Evolutionary conservation across 2,329 filamentous ascomycete genomes (phyloP).

Genomic region (Aspergillus luchuensis): DNA sequence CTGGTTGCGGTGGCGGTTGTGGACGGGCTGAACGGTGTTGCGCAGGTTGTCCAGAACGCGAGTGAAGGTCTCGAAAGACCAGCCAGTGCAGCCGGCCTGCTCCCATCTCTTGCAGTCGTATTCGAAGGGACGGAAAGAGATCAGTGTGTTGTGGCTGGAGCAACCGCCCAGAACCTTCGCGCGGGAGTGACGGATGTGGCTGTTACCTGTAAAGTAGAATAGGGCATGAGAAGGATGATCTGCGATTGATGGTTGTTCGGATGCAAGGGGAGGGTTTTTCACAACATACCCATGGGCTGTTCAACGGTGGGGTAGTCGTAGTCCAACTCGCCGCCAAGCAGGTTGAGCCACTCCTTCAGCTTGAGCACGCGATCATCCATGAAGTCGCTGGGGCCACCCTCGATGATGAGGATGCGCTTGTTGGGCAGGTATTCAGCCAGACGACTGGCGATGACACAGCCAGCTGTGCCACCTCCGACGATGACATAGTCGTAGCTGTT

Average conservation of each 20-base stretch:
- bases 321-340: constrained; percentile 84
- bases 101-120: constrained; percentile 88
- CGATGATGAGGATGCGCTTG: constrained; percentile 79
- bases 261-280: not conserved
- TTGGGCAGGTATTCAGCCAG: constrained; percentile 80
- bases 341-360: constrained; percentile 80
- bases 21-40: constrained; percentile 88
- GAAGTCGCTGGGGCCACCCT: constrained; percentile 86
- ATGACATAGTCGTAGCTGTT: constrained; percentile 81
- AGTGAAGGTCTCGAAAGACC: constrained; percentile 84
- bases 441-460: constrained; percentile 79
- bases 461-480: constrained; percentile 81
- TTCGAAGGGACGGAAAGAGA: constrained; percentile 88
- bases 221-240: not conserved
- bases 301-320: constrained; percentile 89
- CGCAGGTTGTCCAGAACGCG: constrained; percentile 79
- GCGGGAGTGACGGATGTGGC: constrained; percentile 85
- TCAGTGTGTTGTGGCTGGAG: constrained; percentile 91
- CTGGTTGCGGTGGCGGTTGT: constrained; percentile 82
- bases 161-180: constrained; percentile 91
- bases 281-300: constrained; percentile 70
- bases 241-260: not conserved
- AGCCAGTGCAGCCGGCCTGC: constrained; percentile 76
- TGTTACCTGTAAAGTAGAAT: constrained; percentile 64
- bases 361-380: constrained; percentile 84